phyloP scores from a whole-genome alignment of 2,329 filamentous ascomycete species.

The Colletotrichum neosansevieriae region DNA sequence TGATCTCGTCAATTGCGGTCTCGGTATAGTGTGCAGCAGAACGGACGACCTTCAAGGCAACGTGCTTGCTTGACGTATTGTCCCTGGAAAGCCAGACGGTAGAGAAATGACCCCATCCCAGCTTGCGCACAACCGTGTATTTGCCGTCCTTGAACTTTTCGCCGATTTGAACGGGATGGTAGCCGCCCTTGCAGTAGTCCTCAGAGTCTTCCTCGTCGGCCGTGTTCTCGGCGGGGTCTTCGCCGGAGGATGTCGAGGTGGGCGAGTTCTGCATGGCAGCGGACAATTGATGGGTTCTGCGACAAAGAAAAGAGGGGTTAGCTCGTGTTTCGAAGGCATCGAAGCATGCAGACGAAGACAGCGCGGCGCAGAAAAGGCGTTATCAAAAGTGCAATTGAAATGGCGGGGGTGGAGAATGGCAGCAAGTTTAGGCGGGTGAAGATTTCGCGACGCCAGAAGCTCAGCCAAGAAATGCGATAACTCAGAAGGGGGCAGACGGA shows the following conservation, averaged over 20 bases:
- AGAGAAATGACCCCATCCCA: slow-evolving; percentile 99
- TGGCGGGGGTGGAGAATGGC: slow-evolving; percentile 38
- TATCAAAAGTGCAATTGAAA: slow-evolving; percentile 24
- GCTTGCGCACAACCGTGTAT: slow-evolving; percentile 95
- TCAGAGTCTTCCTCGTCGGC: slow-evolving; percentile 99
- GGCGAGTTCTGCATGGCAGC: slow-evolving; percentile 76
- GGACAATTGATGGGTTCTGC: slow-evolving; percentile 67
- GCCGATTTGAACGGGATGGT: slow-evolving; percentile 93
- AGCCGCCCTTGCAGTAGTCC: slow-evolving; percentile 99
- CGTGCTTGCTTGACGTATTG: slow-evolving; percentile 90
- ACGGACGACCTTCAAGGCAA: slow-evolving; percentile 96
- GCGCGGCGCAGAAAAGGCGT: slow-evolving; percentile 16
- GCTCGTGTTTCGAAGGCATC: slow-evolving; percentile 3
- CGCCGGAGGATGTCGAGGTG: slow-evolving; percentile 80
- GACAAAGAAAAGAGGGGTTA: slow-evolving; percentile 42
- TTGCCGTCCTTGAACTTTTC: slow-evolving; percentile 98
- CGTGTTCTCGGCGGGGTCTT: slow-evolving; percentile 89
- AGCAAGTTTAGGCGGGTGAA: slow-evolving; percentile 27
- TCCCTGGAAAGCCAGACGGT: slow-evolving; percentile 90
- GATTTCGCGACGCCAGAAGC: slow-evolving; percentile 31
- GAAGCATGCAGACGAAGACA: slow-evolving; percentile 10
- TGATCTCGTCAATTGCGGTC: slow-evolving; percentile 98
- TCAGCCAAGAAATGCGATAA: slow-evolving; percentile 29
- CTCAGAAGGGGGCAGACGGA: slow-evolving; percentile 2
- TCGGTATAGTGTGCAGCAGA: slow-evolving; percentile 99